Evolutionary conservation across 441 rosid species (phyloP), one percentile per base, ranked within the genome.

Genomic region (Populus trichocarpa): DNA sequence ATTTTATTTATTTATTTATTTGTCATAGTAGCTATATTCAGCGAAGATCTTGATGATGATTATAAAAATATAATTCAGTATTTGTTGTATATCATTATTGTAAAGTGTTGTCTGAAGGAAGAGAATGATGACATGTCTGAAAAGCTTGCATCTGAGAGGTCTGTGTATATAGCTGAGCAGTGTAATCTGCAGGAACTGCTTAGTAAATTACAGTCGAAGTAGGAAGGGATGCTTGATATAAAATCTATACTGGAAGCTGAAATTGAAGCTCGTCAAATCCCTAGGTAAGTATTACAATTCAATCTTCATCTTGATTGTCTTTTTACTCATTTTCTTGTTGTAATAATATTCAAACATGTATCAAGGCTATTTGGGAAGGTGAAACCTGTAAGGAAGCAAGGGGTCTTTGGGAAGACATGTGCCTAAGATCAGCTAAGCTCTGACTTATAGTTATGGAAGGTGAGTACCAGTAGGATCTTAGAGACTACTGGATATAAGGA

Each of bases 201-300:
- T 35, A 73, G 80, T 74, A 90, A 88, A 46, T 72, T 92, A 75
- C 87, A 84, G 78, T 73, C 84, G 5, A 85, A 86, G 81, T 90
- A 82, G 61, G 98, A 91, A 70, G 84, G 73, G 38, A 57, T 89
- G 50, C 74, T 89, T 13, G 93, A 96, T 67, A 75, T 87, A 75
- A 96, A 91, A 85, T 90, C 92, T 69, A 78, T 89, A 30, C 80
- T 88, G 46, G 94, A 91, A 87, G 90, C 97, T 78, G 96, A 94
- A 89, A 79, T 84, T 16, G 97, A 94, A 86, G 99, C 98, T 70
- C 76, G 89, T 76, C 83, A 88, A 22, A 92, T 91, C 79, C 93
- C 91, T 67, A 90, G 94, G 99, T 96, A 88, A 87, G 36, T 71
- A 63, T 46, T 77, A 38, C 18, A 30, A 30, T 70, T 36, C 77